Evolutionary conservation across 768 basidiomycete species (phyloP), one percentile per base, ranked within the genome.

Genomic region (Lactifluus volemus): DNA sequence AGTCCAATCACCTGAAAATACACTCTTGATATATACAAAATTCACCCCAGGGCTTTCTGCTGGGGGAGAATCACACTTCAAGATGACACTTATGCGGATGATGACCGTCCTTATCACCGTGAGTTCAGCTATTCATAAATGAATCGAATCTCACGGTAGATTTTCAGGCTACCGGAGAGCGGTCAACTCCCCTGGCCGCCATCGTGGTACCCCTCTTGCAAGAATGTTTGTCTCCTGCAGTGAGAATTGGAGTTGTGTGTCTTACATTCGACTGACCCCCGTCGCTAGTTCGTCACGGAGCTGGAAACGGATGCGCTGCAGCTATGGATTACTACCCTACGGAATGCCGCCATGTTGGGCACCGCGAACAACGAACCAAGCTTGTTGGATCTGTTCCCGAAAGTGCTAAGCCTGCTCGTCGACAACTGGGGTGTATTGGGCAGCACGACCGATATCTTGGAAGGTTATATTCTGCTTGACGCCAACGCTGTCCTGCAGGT

Each of bases 391-490:
- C 74, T 95, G 32, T 82, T 90, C 58, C 89, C 88, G 17, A 68
- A 79, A 38, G 81, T 81, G 2, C 69, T 90, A 11, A 58, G 73
- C n/a, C 71, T 91, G 4, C 73, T 95, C 17, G 77, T 79, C 1
- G 75, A 74, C 32, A 92, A 93, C 63, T 73, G 91, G 48, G 92
- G 94, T 65, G 71, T 92, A 21, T 74, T 93, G 19, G 88, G 88
- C 14, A 84, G 78, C 55, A 78, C 85, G 30, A 81, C 81, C 17
- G 75, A 73, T 59, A 82, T 94, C 58, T 66, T 91, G 25, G 88
- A 92, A 69, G 85, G 87, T 5, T 95, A 93, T 69, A 74, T 90
- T 60, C 70, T 96, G n/a, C 76, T 90, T 17, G 87, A 90, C 71
- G 82, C 82, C 0, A 61, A 72, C 17, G 67, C 73, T 10, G 77